These are phyloP conservation scores for Periconia digitata DNA, from an alignment of 2,329 filamentous ascomycete genomes.

Conservation along the genomic window DNA sequence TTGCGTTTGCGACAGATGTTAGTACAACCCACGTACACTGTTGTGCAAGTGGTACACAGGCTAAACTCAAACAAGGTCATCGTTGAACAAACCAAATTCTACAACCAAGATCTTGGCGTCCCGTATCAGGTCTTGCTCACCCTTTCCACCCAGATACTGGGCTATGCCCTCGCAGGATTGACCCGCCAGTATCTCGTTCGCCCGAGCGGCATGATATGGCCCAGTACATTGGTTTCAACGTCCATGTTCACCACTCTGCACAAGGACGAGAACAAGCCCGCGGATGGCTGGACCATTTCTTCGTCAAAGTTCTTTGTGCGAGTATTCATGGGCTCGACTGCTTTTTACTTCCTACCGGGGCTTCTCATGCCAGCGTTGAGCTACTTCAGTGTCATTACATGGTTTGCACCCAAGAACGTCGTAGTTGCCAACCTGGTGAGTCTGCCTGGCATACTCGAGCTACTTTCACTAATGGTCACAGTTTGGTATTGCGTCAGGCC, in stretches of 20 bases:
- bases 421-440: constrained; percentile 73
- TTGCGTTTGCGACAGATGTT: constrained; percentile 83
- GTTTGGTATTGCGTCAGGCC: constrained; percentile 81
- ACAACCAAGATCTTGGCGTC: constrained; percentile 76
- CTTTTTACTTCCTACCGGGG: constrained; percentile 84
- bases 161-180: constrained; percentile 83
- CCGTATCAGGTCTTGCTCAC: constrained; percentile 80
- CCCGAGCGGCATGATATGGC: constrained; percentile 90
- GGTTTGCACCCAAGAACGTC: constrained; percentile 85
- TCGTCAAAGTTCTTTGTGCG: constrained; percentile 82
- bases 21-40: constrained; percentile 16
- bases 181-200: constrained; percentile 79
- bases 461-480: constrained; percentile 23
- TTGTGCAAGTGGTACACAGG: not conserved
- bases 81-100: constrained; percentile 86
- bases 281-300: constrained; percentile 80
- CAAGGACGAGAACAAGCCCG: constrained; percentile 78
- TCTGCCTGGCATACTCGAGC: not conserved
- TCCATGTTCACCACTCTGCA: constrained; percentile 88
- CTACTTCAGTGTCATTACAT: constrained; percentile 87
- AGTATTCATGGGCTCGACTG: constrained; percentile 69
- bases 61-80: constrained; percentile 59
- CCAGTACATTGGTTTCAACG: constrained; percentile 82
- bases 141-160: constrained; percentile 81
- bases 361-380: constrained; percentile 80